These are phyloP conservation scores for Fusarium palustre DNA, from an alignment of 2,329 filamentous ascomycete genomes.

Conservation along the genomic window DNA sequence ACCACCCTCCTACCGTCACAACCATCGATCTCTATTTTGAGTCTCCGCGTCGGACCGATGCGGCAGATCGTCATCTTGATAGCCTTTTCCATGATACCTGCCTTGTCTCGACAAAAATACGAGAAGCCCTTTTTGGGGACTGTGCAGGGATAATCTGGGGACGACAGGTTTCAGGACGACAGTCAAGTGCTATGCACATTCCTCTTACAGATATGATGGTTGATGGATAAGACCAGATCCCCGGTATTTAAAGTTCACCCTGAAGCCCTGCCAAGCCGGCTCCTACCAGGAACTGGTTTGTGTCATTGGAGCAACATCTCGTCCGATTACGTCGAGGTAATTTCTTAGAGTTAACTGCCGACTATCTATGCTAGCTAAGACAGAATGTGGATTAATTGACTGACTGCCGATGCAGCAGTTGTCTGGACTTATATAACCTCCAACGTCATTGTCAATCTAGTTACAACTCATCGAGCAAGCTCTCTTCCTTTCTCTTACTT, in stretches of 20 bases:
- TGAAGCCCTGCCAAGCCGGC: constrained; percentile 23
- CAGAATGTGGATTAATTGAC: neutral
- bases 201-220: constrained; percentile 9
- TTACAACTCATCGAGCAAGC: neutral
- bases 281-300: neutral
- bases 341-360: constrained; percentile 12
- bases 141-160: neutral
- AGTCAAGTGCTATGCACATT: constrained; percentile 17
- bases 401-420: neutral
- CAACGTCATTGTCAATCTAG: neutral
- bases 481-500: neutral
- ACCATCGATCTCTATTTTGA: neutral
- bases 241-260: constrained; percentile 27
- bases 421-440: constrained; percentile 10
- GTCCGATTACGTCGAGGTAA: constrained; percentile 24
- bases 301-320: constrained; percentile 6
- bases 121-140: constrained; percentile 4
- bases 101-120: neutral
- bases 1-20: no score
- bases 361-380: neutral
- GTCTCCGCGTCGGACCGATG: constrained; percentile 11
- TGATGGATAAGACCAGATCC: constrained; percentile 13
- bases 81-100: neutral
- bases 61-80: constrained; percentile 8
- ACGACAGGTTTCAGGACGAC: neutral